A percentile compares a stretch with the other conserved stretches of the same genome.
phyloP scores from a whole-genome alignment of 2,329 filamentous ascomycete species.

The Verticillium nubilum region DNA sequence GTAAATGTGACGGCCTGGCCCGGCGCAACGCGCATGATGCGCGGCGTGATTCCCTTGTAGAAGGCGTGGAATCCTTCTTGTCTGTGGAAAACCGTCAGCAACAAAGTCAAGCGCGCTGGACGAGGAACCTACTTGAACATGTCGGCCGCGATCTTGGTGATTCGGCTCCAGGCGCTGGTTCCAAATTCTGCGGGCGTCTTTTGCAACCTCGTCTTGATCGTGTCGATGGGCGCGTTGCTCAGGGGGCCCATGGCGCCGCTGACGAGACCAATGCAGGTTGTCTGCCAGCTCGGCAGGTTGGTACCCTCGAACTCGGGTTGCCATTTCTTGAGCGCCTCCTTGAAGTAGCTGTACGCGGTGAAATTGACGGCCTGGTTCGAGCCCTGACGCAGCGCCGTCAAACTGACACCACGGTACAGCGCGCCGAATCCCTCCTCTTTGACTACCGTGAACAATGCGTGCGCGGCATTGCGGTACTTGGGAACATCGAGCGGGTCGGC shows the following conservation, averaged over 20 bases:
- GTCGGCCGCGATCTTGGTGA: conserved; percentile 69
- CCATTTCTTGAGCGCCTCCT: conserved; percentile 65
- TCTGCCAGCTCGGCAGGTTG: conserved; percentile 81
- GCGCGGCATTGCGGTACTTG: conserved; percentile 93
- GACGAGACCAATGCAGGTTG: conserved; percentile 83
- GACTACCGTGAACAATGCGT: conserved; percentile 78
- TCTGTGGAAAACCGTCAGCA: conserved; percentile 33
- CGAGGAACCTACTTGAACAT: conserved; percentile 66
- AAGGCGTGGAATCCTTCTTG: conserved; percentile 93
- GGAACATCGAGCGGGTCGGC: conserved; percentile 93
- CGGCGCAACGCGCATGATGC: conserved; percentile 94
- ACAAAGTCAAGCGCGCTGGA: background rate
- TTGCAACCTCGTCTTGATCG: conserved; percentile 95
- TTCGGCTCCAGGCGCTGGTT: conserved; percentile 73
- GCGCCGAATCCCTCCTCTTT: conserved; percentile 85
- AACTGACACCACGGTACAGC: conserved; percentile 86
- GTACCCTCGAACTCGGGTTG: conserved; percentile 63
- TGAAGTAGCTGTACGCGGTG: conserved; percentile 94
- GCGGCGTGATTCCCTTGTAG: conserved; percentile 97
- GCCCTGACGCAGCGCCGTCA: conserved; percentile 91
- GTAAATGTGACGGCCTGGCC: conserved; percentile 78
- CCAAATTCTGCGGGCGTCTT: conserved; percentile 79
- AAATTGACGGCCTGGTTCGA: conserved; percentile 99
- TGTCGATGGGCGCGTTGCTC: conserved; percentile 96
- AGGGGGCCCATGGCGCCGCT: conserved; percentile 93